Evolutionary conservation across 2,329 filamentous ascomycete species (phyloP).

Genomic region (Sclerotinia trifoliorum): DNA sequence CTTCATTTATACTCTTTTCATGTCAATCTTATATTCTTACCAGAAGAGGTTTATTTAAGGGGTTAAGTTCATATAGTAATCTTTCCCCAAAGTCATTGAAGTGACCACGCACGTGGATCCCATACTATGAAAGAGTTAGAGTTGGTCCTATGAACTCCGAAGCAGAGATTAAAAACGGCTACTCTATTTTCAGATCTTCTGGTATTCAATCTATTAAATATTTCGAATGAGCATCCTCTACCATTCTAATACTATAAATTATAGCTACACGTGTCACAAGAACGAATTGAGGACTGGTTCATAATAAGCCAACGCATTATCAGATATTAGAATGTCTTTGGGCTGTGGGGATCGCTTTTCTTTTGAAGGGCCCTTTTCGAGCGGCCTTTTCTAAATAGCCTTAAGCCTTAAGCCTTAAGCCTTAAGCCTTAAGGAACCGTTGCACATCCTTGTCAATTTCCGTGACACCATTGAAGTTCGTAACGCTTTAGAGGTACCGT

Average conservation of each 20-base stretch:
- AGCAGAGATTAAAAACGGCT: background rate
- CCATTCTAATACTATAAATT: background rate
- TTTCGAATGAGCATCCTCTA: background rate
- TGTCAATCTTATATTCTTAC: background rate
- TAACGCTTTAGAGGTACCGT: too few relatives aligned
- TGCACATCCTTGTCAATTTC: too few relatives aligned
- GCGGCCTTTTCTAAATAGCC: background rate
- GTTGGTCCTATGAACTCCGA: background rate
- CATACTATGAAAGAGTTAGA: conserved; percentile 1
- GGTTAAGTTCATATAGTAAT: background rate
- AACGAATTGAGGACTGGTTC: background rate
- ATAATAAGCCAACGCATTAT: conserved; percentile 4
- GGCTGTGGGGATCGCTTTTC: background rate
- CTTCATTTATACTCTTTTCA: background rate
- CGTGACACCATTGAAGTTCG: too few relatives aligned
- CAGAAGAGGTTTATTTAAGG: background rate
- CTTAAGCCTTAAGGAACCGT: background rate
- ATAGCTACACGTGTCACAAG: background rate
- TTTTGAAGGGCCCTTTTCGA: background rate
- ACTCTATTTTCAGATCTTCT: too few relatives aligned
- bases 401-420: too few relatives aligned
- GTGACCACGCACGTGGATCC: background rate
- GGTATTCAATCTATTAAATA: background rate
- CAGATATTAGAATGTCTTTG: background rate
- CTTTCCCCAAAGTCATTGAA: background rate